A percentile compares a stretch with the other conserved stretches of the same genome.
Conservation (phyloP, 495 filamentous ascomycete genomes). For the Umbilicaria muhlenbergii region DNA sequence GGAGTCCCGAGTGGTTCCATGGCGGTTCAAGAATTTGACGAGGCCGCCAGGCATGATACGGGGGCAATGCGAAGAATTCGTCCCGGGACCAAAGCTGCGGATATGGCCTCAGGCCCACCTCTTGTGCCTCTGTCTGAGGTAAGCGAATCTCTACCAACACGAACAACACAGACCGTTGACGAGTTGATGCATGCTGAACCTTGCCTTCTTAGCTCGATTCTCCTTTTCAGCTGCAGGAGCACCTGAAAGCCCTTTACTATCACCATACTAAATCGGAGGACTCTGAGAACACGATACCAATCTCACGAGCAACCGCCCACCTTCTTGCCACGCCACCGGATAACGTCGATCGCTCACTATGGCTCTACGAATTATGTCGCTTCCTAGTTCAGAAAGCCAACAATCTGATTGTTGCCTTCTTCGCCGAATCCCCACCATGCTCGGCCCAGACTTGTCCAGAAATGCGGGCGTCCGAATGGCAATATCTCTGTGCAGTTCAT, state of each 20-base stretch:
- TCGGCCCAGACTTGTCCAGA: slow-evolving; percentile 79
- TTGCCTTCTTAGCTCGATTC: slow-evolving; percentile 57
- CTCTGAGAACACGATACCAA: slow-evolving; percentile 40
- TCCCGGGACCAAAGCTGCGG: slow-evolving; percentile 73
- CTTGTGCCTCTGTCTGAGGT: slow-evolving; percentile 74
- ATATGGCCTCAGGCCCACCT: slow-evolving; percentile 86
- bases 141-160: slow-evolving; percentile 10
- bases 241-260: slow-evolving; percentile 81
- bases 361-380: slow-evolving; percentile 95
- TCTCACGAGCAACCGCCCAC: slow-evolving; percentile 56
- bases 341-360: slow-evolving; percentile 67
- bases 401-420: slow-evolving; percentile 75
- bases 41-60: slow-evolving; percentile 39
- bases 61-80: slow-evolving; percentile 70
- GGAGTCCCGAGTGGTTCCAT: slow-evolving; percentile 32
- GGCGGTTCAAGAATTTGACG: slow-evolving; percentile 21
- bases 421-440: slow-evolving; percentile 78
- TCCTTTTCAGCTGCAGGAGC: slow-evolving; percentile 95
- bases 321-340: slow-evolving; percentile 64
- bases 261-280: slow-evolving; percentile 51
- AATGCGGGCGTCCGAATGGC: slow-evolving; percentile 98
- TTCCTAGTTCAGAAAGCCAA: slow-evolving; percentile 90
- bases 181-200: neutral
- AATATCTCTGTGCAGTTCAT: slow-evolving; percentile 96
- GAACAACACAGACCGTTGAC: neutral